Percentiles rank a stretch among this genome's conserved stretches.
Evolutionary conservation across 306 rosid species (phyloP).

Genomic region (Castanopsis chinensis): DNA sequence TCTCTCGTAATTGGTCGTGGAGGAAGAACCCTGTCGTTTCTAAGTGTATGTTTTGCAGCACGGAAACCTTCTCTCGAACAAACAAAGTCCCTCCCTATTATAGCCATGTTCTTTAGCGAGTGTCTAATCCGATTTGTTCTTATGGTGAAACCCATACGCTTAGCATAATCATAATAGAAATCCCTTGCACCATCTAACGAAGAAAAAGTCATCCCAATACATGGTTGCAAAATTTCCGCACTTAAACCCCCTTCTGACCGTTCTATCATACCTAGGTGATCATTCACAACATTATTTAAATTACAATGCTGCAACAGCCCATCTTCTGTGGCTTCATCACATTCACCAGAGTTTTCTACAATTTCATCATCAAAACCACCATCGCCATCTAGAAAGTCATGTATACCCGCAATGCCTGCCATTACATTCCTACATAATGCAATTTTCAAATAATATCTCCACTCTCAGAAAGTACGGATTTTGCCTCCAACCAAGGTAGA

Average conservation of each 20-base stretch:
- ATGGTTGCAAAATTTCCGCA: constrained; percentile 12
- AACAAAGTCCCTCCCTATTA: constrained; percentile 25
- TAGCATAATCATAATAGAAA: constrained; percentile 28
- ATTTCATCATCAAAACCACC: constrained; percentile 11
- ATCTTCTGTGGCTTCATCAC: constrained; percentile 3
- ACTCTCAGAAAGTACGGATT: not conserved
- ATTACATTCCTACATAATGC: not conserved
- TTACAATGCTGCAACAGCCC: not conserved
- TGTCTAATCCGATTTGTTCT: constrained; percentile 24
- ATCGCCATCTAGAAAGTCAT: constrained; percentile 15
- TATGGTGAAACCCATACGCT: constrained; percentile 18
- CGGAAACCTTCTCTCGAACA: constrained; percentile 26
- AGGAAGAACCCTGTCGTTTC: constrained; percentile 26
- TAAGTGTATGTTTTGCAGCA: constrained; percentile 16
- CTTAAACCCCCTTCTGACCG: not conserved
- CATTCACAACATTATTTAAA: constrained; percentile 3
- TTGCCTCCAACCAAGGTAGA: not conserved
- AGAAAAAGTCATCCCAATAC: constrained; percentile 10
- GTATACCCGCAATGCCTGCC: not conserved
- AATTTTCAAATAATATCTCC: not conserved
- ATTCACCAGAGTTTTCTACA: constrained; percentile 2
- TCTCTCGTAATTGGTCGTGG: constrained; percentile 19
- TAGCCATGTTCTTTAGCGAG: constrained; percentile 20
- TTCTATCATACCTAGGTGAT: constrained; percentile 1
- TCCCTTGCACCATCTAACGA: constrained; percentile 21